Conservation (phyloP, 306 rosid species). For the Glycyrrhiza uralensis region DNA sequence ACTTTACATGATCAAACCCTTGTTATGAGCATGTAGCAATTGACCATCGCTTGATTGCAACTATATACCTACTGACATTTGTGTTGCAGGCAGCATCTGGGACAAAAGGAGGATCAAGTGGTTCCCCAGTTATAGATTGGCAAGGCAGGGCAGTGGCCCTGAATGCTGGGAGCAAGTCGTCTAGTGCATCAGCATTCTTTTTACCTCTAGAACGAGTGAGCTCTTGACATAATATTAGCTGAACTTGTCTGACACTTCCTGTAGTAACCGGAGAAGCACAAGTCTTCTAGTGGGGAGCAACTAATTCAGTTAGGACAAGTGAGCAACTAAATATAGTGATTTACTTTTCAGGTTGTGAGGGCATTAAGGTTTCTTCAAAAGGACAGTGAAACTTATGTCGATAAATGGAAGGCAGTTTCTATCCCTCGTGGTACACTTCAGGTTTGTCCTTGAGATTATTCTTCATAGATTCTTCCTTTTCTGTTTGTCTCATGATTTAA, state of each 20-base stretch:
- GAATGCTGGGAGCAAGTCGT: slow-evolving; percentile 98
- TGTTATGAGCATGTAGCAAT: not conserved
- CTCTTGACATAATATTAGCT: slow-evolving; percentile 26
- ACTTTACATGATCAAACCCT: not conserved
- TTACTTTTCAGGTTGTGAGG: slow-evolving; percentile 78
- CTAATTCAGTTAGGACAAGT: slow-evolving; percentile 20
- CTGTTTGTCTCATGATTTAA: not conserved
- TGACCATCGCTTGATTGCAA: slow-evolving; percentile 8
- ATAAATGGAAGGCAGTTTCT: slow-evolving; percentile 75
- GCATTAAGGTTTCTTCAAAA: slow-evolving; percentile 77
- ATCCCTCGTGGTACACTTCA: slow-evolving; percentile 98
- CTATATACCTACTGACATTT: slow-evolving; percentile 23
- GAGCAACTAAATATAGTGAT: slow-evolving; percentile 16
- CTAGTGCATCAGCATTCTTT: slow-evolving; percentile 93
- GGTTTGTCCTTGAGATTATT: slow-evolving; percentile 62
- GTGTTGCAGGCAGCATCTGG: slow-evolving; percentile 92
- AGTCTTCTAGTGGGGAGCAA: slow-evolving; percentile 21
- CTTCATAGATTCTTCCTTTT: slow-evolving; percentile 5
- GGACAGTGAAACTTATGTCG: slow-evolving; percentile 54
- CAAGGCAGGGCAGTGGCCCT: slow-evolving; percentile 92
- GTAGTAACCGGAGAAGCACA: slow-evolving; percentile 27
- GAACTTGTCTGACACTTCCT: slow-evolving; percentile 23
- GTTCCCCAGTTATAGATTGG: slow-evolving; percentile 97
- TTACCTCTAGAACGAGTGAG: slow-evolving; percentile 88
- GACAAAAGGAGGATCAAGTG: slow-evolving; percentile 98